Conservation (phyloP, 805 yeast genomes). For the Pichia phayaonensis region DNA sequence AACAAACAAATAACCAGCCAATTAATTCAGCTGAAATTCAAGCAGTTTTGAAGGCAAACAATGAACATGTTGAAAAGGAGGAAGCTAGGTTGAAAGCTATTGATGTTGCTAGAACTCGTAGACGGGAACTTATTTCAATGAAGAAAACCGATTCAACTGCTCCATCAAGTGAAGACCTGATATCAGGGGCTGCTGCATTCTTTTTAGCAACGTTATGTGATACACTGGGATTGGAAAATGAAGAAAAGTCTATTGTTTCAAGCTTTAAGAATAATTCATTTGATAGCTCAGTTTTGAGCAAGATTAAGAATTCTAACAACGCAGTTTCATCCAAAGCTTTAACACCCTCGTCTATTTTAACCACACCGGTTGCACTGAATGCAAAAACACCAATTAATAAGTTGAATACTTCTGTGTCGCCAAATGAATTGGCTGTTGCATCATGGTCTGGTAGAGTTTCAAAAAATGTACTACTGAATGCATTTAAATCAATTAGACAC, state of each 20-base stretch:
- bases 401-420: not conserved
- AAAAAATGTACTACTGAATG: conserved; percentile 36
- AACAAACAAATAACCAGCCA: not conserved
- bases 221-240: conserved; percentile 38
- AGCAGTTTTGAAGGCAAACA: conserved; percentile 24
- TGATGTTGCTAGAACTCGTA: conserved; percentile 36
- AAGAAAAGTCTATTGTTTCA: conserved; percentile 22
- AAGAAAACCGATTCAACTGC: not conserved
- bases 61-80: conserved; percentile 23
- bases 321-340: conserved; percentile 11
- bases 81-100: conserved; percentile 19
- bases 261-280: conserved; percentile 9
- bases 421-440: not conserved
- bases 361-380: conserved; percentile 31
- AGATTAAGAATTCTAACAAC: conserved; percentile 1
- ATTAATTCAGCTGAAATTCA: conserved; percentile 16
- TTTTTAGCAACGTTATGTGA: conserved; percentile 46
- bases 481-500: conserved; percentile 27
- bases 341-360: conserved; percentile 33
- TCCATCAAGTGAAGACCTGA: conserved; percentile 16
- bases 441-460: conserved; percentile 35
- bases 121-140: conserved; percentile 33
- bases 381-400: conserved; percentile 25
- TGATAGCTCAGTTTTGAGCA: not conserved
- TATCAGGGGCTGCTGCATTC: conserved; percentile 39